phyloP scores from a whole-genome alignment of 2,329 filamentous ascomycete species.

The Coniochaeta sp. region DNA sequence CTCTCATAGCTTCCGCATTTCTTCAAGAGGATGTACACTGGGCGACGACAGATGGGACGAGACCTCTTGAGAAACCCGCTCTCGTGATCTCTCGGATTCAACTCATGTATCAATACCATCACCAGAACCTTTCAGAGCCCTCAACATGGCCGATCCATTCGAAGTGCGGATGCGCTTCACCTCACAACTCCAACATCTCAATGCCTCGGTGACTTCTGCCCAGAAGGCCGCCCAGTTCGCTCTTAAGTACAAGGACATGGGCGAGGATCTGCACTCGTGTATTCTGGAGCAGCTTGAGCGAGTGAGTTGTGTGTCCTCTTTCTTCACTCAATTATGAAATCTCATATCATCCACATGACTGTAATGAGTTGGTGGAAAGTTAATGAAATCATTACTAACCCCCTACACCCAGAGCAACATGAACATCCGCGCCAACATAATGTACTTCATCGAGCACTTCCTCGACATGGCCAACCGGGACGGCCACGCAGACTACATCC shows the following conservation, averaged over 20 bases:
- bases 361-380: too few species aligned
- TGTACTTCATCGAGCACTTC: conserved; percentile 97
- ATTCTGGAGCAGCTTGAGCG: conserved; percentile 92
- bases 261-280: conserved; percentile 94
- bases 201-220: conserved; percentile 79
- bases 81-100: background rate
- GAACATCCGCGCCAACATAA: conserved; percentile 96
- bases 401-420: conserved; percentile 64
- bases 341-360: background rate
- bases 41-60: background rate
- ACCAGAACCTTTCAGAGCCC: background rate
- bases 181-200: conserved; percentile 78
- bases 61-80: background rate
- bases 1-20: background rate
- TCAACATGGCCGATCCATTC: conserved; percentile 70
- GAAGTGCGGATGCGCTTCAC: conserved; percentile 98
- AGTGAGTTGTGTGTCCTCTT: conserved; percentile 32
- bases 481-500: conserved; percentile 71
- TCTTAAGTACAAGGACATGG: conserved; percentile 86
- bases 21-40: background rate
- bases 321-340: too few species aligned
- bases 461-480: conserved; percentile 77
- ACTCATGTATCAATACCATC: background rate
- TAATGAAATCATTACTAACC: too few species aligned
- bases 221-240: conserved; percentile 94